These are phyloP conservation scores for Aureobasidium vineae DNA, from an alignment of 2,329 filamentous ascomycete species.

Conservation along the genomic window DNA sequence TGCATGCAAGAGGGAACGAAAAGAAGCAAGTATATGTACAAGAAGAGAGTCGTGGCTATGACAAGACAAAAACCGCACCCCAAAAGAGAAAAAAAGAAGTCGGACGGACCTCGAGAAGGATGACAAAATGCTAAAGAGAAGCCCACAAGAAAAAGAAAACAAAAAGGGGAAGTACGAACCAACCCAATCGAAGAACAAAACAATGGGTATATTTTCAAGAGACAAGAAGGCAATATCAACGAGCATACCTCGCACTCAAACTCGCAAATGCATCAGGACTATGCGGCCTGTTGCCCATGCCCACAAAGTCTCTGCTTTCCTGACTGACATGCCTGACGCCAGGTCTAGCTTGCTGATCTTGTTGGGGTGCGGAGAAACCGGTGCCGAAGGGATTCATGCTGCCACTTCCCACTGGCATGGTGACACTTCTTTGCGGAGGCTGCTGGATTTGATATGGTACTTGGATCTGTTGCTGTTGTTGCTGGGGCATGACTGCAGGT, in stretches of 20 bases:
- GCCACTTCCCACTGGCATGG: conserved; percentile 39
- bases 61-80: background rate
- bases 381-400: conserved; percentile 37
- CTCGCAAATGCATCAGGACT: conserved; percentile 79
- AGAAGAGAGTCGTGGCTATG: background rate
- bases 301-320: conserved; percentile 65
- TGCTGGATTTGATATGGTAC: conserved; percentile 29
- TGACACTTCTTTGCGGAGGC: conserved; percentile 39
- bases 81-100: background rate
- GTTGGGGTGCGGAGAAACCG: conserved; percentile 27
- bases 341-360: conserved; percentile 31
- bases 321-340: conserved; percentile 56
- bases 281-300: conserved; percentile 61
- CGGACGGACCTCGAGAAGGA: background rate
- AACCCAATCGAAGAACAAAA: background rate
- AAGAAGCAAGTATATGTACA: background rate
- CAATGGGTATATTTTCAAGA: conserved; percentile 1
- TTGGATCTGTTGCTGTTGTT: conserved; percentile 33
- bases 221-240: conserved; percentile 27
- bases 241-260: conserved; percentile 58
- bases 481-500: conserved; percentile 28
- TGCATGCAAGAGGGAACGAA: background rate
- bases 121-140: background rate
- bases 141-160: background rate
- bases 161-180: background rate